Base-by-base conservation (phyloP, 2,329 filamentous ascomycete species). In the Ophidiomyces ophidiicola region DNA sequence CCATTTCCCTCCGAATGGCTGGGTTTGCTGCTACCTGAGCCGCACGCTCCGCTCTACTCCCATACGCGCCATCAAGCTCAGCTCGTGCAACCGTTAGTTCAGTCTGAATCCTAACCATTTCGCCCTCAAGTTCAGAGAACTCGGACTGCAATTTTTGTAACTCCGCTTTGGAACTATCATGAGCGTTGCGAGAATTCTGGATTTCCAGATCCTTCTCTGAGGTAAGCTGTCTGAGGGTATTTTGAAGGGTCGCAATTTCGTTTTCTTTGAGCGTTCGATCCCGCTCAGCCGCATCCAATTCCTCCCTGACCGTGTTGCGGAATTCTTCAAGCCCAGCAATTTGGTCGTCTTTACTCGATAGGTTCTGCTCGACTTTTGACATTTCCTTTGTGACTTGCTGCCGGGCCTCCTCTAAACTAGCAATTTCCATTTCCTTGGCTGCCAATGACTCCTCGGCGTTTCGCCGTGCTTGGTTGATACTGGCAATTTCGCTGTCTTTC, bases 21-120 rank as follows among this genome's bases (percentile, higher is more conserved):
- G 70, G 71, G 35, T 74, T 74, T 32, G 67, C 63, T 6, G 73
- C 72, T 7, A 71, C 71, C 54, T 80, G 76, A n/a, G 76, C 78
- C 8, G 77, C 76, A 21, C 79, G 73, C 54, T 82, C 69, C 6
- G 76, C 72, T 36, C 78, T 69, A n/a, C 70, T 74, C 28, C 90
- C 90, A 55, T 96, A 94, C 55, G 93, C 92, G 46, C 85, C 85
- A 51, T 94, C 90, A 18, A 96, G 82, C 59, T 96, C 88, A 38
- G 87, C 84, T 53, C 78, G 76, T 18, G 82, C 85, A 49, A 96
- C 80, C n/a, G 88, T 92, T 29, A 96, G 72, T 64, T 96, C 79
- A 2, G 78, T 82, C 24, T 76, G 77, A 4, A 80, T 64, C 37
- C 74, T 68, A 3, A 80, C 76, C 36, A 81, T 67, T 51, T 81